These are phyloP conservation scores for Aspergillus sp. DNA, from an alignment of 2,329 filamentous ascomycete species.

Conservation along the genomic window DNA sequence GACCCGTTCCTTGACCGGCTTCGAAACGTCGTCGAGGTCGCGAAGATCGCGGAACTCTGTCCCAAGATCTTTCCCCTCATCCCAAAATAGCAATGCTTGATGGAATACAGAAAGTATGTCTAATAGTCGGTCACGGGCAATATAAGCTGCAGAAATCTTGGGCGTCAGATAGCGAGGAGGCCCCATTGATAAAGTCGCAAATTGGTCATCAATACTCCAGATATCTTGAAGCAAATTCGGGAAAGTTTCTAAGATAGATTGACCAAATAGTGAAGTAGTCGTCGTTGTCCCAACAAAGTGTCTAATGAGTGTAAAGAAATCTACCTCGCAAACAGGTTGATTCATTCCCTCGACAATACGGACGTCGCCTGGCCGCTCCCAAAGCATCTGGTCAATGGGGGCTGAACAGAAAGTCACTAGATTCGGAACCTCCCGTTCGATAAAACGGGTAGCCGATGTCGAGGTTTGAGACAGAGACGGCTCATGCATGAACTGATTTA, in stretches of 20 bases:
- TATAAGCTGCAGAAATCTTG: slow-evolving; percentile 49
- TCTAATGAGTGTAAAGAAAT: slow-evolving; percentile 53
- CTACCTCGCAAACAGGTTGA: slow-evolving; percentile 50
- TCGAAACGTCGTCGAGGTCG: slow-evolving; percentile 51
- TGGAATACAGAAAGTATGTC: slow-evolving; percentile 44
- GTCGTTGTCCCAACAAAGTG: slow-evolving; percentile 56
- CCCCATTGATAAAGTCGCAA: slow-evolving; percentile 55
- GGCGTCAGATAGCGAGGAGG: slow-evolving; percentile 58
- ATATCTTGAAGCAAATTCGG: slow-evolving; percentile 56
- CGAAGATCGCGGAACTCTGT: slow-evolving; percentile 47
- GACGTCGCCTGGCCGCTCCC: slow-evolving; percentile 58
- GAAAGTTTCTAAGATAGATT: slow-evolving; percentile 52
- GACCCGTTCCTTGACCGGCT: slow-evolving; percentile 45
- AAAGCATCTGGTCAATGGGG: slow-evolving; percentile 60
- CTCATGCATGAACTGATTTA: slow-evolving; percentile 47
- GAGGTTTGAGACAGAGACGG: slow-evolving; percentile 47
- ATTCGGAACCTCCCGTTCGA: slow-evolving; percentile 51
- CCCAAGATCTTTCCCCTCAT: slow-evolving; percentile 44
- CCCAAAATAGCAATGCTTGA: slow-evolving; percentile 42
- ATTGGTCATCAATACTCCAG: slow-evolving; percentile 55
- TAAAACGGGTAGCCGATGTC: slow-evolving; percentile 34
- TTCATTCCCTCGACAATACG: slow-evolving; percentile 41
- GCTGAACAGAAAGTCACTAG: slow-evolving; percentile 61
- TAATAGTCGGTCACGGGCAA: slow-evolving; percentile 45
- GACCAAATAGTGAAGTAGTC: slow-evolving; percentile 53